phyloP scores from a whole-genome alignment of 2,329 filamentous ascomycete genomes.

The Lasiodiplodia theobromae region DNA sequence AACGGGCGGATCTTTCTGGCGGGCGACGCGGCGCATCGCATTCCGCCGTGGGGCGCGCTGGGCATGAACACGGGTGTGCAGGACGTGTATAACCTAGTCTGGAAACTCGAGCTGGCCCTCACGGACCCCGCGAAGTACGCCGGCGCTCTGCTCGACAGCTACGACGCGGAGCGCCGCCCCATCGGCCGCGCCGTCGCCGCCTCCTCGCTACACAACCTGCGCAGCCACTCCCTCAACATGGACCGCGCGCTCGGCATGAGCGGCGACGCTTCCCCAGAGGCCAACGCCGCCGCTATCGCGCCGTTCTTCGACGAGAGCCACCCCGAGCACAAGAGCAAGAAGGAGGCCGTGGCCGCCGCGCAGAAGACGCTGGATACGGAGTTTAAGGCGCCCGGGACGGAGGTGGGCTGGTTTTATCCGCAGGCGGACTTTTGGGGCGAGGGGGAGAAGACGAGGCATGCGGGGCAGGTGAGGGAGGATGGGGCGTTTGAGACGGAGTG shows the following conservation, averaged over 20 bases:
- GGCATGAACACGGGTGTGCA: constrained; percentile 49
- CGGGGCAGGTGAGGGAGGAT: constrained; percentile 35
- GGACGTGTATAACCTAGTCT: constrained; percentile 48
- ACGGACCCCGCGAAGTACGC: background rate
- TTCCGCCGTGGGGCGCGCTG: constrained; percentile 47
- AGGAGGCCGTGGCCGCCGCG: constrained; percentile 33
- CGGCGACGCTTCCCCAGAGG: constrained; percentile 23
- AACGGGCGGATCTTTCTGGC: constrained; percentile 41
- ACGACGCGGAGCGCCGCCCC: constrained; percentile 45
- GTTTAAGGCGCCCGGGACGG: constrained; percentile 44
- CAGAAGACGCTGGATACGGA: constrained; percentile 41
- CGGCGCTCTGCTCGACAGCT: constrained; percentile 39
- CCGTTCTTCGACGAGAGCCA: constrained; percentile 37
- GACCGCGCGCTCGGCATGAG: constrained; percentile 44
- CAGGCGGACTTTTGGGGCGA: constrained; percentile 30
- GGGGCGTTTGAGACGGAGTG: constrained; percentile 32
- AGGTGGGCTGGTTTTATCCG: constrained; percentile 48
- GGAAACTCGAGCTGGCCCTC: constrained; percentile 45
- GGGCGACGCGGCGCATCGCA: constrained; percentile 48
- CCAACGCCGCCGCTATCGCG: constrained; percentile 37
- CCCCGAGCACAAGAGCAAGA: constrained; percentile 33
- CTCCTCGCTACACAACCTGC: constrained; percentile 41
- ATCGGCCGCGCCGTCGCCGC: constrained; percentile 35
- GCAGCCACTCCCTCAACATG: constrained; percentile 39
- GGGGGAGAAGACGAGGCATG: constrained; percentile 32